Conservation (phyloP, 83 land plant genomes). For the Picea abies region DNA sequence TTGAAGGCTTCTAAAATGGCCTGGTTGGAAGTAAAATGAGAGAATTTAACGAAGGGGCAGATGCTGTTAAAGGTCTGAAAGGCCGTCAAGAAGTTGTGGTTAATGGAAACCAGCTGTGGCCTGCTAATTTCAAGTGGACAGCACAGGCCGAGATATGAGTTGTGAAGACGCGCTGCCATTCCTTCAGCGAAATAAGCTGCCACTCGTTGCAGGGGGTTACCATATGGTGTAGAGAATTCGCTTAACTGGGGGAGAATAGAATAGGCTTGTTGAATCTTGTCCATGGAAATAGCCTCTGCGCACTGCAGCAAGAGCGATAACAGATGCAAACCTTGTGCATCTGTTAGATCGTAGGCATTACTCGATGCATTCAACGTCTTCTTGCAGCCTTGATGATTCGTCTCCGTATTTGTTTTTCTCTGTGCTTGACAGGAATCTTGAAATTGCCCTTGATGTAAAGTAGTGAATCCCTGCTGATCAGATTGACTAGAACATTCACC, state of each 20-base stretch:
- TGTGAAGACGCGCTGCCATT: conserved; percentile 53
- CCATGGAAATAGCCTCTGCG: conserved; percentile 46
- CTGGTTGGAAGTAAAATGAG: conserved; percentile 83
- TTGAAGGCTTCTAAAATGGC: conserved; percentile 75
- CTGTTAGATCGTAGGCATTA: neutral
- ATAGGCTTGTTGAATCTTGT: conserved; percentile 46
- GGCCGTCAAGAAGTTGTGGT: neutral
- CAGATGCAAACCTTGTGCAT: conserved; percentile 26
- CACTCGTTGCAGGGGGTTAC: neutral
- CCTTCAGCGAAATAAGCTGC: conserved; percentile 74
- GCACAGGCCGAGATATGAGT: conserved; percentile 35
- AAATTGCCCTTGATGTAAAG: neutral
- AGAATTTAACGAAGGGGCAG: conserved; percentile 72
- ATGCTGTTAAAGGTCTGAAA: conserved; percentile 11
- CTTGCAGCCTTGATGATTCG: neutral
- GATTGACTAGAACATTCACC: too few relatives aligned
- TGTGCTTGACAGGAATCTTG: neutral
- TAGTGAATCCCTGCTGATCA: too few relatives aligned
- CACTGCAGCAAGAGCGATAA: conserved; percentile 40
- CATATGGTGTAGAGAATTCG: neutral
- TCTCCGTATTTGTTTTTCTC: neutral
- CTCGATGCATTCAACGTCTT: too few relatives aligned
- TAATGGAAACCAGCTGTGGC: neutral
- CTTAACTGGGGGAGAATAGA: neutral
- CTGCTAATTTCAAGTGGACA: neutral